Base-by-base conservation (phyloP, 176 grass and related monocot species). In the Saccharum spontaneum region DNA sequence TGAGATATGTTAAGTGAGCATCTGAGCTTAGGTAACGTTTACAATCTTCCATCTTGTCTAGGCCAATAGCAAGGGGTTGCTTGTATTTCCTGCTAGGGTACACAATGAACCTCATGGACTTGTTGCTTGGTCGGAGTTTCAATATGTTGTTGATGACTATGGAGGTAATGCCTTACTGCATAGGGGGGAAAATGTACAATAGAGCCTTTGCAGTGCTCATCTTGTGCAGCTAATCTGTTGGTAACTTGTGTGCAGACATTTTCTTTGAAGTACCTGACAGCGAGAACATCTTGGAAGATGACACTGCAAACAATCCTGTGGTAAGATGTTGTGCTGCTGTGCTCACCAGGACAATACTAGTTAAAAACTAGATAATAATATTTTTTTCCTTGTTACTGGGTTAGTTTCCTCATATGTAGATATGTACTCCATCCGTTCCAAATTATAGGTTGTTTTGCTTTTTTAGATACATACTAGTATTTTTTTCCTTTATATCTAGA, bases 61-160 rank as follows among this genome's bases (percentile, higher is more conserved):
- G 97, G 89, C 90, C 69, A 98, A 95, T 89, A 85, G 75, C 88
- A 95, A 95, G 86, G 97, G 87, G 23, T 86, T 95, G 82, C 85
- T 98, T 78, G 81, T 95, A 71, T 92, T 98, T 94, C 93, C 97
- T 82, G 90, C 93, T 87, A 90, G 89, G 86, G 80, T 98, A 72
- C 97, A 98, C 85, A 89, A 73, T 86, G 87, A 98, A 83, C 97
- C 97, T 86, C 93, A 98, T 90, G 84, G 86, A 44, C 85, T 94
- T 79, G 81, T 83, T 77, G 37, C 89, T 34, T 95, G 96, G 96
- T 92, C 96, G 60, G 93, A 98, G 39, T 98, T 84, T 79, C 91
- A 89, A 34, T 98, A 95, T 83, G 84, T 87, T 79, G 71, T 98
- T 70, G 97, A 98, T 79, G 91, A 98, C 33, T 92, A 93, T 92